phyloP scores from a whole-genome alignment of 192 early-diverging fungal genomes.

The Linnemannia schmuckeri region DNA sequence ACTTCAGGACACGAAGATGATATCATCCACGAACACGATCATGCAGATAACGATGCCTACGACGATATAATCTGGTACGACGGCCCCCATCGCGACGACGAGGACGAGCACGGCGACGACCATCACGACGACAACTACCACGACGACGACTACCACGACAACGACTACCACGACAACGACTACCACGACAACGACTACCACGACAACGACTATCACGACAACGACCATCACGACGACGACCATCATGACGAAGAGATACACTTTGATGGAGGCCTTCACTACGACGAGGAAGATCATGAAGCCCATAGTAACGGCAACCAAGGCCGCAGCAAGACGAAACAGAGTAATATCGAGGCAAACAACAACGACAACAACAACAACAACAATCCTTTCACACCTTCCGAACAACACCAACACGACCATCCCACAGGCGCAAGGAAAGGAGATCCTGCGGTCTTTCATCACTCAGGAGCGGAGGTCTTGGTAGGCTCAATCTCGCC shows the following conservation, averaged over 20 bases:
- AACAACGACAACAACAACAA: neutral
- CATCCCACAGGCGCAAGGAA: neutral
- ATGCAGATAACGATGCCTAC: constrained; percentile 49
- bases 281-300: neutral
- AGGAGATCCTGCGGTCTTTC: constrained; percentile 1
- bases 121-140: constrained; percentile 8
- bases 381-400: neutral
- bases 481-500: constrained; percentile 14
- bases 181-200: constrained; percentile 9
- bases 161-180: constrained; percentile 3
- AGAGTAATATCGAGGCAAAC: neutral
- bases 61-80: constrained; percentile 49
- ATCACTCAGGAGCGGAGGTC: constrained; percentile 27
- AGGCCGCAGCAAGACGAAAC: neutral
- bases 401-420: neutral
- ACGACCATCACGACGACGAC: neutral
- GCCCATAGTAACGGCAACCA: neutral
- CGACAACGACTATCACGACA: constrained; percentile 4
- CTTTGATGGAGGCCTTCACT: too few species aligned
- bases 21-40: constrained; percentile 46
- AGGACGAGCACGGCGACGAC: constrained; percentile 35
- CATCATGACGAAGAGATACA: neutral
- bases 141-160: constrained; percentile 17
- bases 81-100: constrained; percentile 47
- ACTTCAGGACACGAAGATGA: constrained; percentile 17